These are phyloP conservation scores for Eimeria nieschulzi DNA, from an alignment of 169 alveolate genomes.

Conservation along the genomic window DNA sequence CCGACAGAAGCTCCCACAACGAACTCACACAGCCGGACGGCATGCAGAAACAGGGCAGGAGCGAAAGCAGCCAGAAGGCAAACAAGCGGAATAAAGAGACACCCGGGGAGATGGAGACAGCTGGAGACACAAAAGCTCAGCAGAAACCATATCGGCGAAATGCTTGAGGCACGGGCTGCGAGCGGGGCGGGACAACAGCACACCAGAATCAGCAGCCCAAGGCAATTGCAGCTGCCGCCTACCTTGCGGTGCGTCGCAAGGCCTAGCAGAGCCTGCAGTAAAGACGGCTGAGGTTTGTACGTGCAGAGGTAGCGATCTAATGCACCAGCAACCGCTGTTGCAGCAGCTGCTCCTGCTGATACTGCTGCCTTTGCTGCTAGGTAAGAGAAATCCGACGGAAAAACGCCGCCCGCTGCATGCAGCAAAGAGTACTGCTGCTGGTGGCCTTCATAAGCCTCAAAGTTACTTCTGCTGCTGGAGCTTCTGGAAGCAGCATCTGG, in stretches of 20 bases:
- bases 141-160: conserved; percentile 13
- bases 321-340: conserved; percentile 33
- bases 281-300: conserved; percentile 34
- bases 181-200: neutral
- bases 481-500: neutral
- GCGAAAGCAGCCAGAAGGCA: conserved; percentile 23
- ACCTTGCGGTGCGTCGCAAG: conserved; percentile 45
- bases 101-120: neutral
- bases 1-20: too few relatives aligned
- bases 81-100: neutral
- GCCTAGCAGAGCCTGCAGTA: conserved; percentile 47
- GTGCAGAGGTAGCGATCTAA: conserved; percentile 3
- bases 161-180: neutral
- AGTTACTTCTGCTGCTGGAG: conserved; percentile 1
- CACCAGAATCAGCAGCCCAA: neutral
- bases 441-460: neutral
- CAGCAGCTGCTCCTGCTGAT: conserved; percentile 40
- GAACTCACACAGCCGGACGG: conserved; percentile 4
- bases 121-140: neutral
- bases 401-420: neutral
- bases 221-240: neutral
- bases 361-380: conserved; percentile 41
- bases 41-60: neutral
- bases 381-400: conserved; percentile 8
- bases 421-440: conserved; percentile 28